Evolutionary conservation across 352 stramenopile genomes (phyloP), one percentile per base, ranked within the genome.

Genomic region (Thraustochytrium sp.): DNA sequence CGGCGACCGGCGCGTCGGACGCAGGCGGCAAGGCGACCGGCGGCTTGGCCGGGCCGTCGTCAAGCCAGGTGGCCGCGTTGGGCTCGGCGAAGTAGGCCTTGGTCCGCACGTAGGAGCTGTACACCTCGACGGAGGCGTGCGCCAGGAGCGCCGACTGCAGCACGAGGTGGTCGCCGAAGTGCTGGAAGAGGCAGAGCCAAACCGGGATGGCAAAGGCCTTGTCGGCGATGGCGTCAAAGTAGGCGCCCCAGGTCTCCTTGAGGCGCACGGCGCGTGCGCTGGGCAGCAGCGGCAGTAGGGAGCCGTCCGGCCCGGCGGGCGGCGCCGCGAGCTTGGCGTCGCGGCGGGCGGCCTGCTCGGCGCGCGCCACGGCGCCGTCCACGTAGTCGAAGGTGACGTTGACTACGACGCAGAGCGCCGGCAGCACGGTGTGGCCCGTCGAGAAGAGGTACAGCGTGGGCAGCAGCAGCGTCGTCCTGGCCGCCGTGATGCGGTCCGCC

Each of bases 321-420:
- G 31, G 9, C 34, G 29, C 36, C 65, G 49, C 49, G 2, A 38
- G 8, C 40, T 77, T 31, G 2, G 59, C 59, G 13, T 29, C 11
- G 23, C 42, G 42, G 16, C 31, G 23, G 16, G 18, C n/a, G 23
- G 31, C 48, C 51, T 80, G 48, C 68, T 80, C 68, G 23, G 31
- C 26, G 11, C 68, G 68, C 26, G 68, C 68, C n/a, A 80, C 68
- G 26, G 53, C 53, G 23, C 68, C 68, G 16, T 80, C 68, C 46
- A 80, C 68, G 26, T 80, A 80, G 53, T 80, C 68, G 26, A 80
- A 80, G 53, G 68, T 65, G 5, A 80, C 68, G 46, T 80, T 80
- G 68, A 64, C 38, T 4, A 80, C 68, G 3, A 80, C 68, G 8
- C 4, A 36, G 4, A n/a, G 8, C 37, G 68, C 68, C 5, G 68